These are phyloP conservation scores for Dichotomocladium elegans DNA, from an alignment of 371 early-diverging fungal species.

Conservation along the genomic window DNA sequence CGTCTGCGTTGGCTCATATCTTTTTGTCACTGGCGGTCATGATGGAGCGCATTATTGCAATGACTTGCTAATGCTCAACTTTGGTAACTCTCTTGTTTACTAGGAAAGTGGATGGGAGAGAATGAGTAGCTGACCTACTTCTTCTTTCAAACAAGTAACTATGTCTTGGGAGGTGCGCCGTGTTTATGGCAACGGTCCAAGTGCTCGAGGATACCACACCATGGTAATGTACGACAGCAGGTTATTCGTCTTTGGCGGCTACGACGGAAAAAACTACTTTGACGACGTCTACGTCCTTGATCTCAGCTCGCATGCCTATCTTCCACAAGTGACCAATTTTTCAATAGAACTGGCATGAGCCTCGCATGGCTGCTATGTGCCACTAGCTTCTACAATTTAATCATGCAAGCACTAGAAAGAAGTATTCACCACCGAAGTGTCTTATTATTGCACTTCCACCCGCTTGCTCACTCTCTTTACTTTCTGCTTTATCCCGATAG, in stretches of 20 bases:
- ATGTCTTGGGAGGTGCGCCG: conserved; percentile 78
- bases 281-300: conserved; percentile 80
- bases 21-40: conserved; percentile 86
- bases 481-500: no score
- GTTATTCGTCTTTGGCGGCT: conserved; percentile 82
- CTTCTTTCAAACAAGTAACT: conserved; percentile 42
- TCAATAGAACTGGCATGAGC: conserved; percentile 23
- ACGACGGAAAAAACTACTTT: conserved; percentile 75
- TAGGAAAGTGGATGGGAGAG: neutral
- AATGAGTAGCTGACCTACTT: neutral
- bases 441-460: no score
- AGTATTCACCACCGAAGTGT: no score
- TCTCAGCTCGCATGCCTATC: conserved; percentile 70
- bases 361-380: no score
- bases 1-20: conserved; percentile 77
- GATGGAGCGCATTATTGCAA: conserved; percentile 77
- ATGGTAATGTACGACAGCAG: conserved; percentile 75
- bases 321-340: conserved; percentile 64
- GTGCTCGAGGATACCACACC: conserved; percentile 84
- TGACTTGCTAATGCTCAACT: conserved; percentile 75
- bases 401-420: no score
- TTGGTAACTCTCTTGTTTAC: conserved; percentile 41
- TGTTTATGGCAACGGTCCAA: conserved; percentile 68
- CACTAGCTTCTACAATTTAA: no score
- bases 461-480: no score